Base-by-base conservation (phyloP, 257 asterid genomes). In the Thymus quinquecostatus region DNA sequence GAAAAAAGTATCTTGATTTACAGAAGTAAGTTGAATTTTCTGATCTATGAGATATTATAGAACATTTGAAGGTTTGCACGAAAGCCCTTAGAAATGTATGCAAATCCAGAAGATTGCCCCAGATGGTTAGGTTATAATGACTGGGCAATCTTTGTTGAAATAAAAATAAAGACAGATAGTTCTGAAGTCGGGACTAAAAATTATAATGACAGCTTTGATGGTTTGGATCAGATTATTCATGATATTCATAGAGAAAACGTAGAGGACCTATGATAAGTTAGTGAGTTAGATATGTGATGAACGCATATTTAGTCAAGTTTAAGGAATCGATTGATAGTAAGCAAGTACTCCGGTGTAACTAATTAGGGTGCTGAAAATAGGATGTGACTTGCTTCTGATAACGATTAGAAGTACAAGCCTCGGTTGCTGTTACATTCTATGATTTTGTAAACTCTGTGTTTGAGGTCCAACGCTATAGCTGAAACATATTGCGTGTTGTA, bases 401-500 rank as follows among this genome's bases (percentile, higher is more conserved):
- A 38, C 6, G 41, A 38, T 38, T 38, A 38, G 8, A 38, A 38
- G 8, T 38, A 5, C 41, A 38, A 38, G 4, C 41, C 4, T 38
- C 4, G 6, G 4, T 38, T 38, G 41, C 41, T 38, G 41, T 1
- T 4, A 38, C 6, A 38, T 38, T 38, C 41, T 38, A 38, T 38
- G 41, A 38, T 38, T 38, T 38, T 38, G 41, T 7, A 38, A 38
- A 38, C 6, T 38, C 1, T 4, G 41, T 38, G 41, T 38, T 38
- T 38, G 6, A 38, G 41, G 41, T 2, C 7, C 41, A 38, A 5
- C 13, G 45, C 64, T 54, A 4, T 44, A 41, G 58, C 82, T 66
- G 64, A 83, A 78, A 49, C 54, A 10, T 30, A 4, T 3, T 64
- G 27, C 67, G 60, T 72, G 12, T 73, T 60, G 45, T 34, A 70